phyloP scores from a whole-genome alignment of 2,329 filamentous ascomycete species.

The Fusarium nematophilum region DNA sequence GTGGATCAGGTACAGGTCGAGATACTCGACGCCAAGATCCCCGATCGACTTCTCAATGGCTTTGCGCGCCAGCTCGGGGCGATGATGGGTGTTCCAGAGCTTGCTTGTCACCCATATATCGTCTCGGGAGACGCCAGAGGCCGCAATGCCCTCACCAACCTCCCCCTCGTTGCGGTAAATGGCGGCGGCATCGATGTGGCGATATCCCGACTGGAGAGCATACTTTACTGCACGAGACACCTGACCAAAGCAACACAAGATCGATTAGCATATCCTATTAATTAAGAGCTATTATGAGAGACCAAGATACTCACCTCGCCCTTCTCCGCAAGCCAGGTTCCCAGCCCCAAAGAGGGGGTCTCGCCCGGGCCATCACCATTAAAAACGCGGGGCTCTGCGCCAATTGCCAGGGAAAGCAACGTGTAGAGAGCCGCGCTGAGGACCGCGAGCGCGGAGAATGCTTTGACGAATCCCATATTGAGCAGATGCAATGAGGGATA shows the following conservation, averaged over 20 bases:
- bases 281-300: no score
- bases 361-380: neutral
- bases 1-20: slow-evolving; percentile 49
- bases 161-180: slow-evolving; percentile 71
- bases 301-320: slow-evolving; percentile 25
- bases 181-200: slow-evolving; percentile 66
- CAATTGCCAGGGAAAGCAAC: neutral
- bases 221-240: slow-evolving; percentile 61
- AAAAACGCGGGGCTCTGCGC: neutral
- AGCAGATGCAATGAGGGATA: neutral
- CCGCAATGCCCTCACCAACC: slow-evolving; percentile 59
- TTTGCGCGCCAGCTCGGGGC: slow-evolving; percentile 42
- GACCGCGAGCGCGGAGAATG: neutral
- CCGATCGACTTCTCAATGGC: slow-evolving; percentile 46
- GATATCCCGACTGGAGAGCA: slow-evolving; percentile 64
- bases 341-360: slow-evolving; percentile 48
- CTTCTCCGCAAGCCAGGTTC: slow-evolving; percentile 48
- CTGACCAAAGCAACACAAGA: slow-evolving; percentile 44
- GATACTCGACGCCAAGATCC: slow-evolving; percentile 47
- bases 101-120: slow-evolving; percentile 48
- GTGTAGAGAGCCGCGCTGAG: neutral
- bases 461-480: neutral
- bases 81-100: slow-evolving; percentile 50
- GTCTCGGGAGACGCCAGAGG: slow-evolving; percentile 40
- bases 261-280: no score